A percentile compares a stretch with the other conserved stretches of the same genome.
These are phyloP conservation scores for Lotus japonicus DNA, from an alignment of 306 rosid genomes.

Conservation along the genomic window DNA sequence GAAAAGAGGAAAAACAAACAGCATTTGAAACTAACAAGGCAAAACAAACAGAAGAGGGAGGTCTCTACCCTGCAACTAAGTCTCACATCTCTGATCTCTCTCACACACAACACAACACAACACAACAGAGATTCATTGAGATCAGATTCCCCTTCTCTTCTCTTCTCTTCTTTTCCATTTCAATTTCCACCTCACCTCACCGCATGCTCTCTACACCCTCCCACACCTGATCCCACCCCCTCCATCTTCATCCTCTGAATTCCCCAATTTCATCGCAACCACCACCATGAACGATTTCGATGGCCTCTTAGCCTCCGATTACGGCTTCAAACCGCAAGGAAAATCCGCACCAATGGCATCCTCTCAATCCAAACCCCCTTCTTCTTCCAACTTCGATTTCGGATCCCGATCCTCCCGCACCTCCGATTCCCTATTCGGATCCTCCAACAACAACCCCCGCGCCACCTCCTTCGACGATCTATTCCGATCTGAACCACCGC, in stretches of 20 bases:
- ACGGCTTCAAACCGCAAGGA: constrained; percentile 71
- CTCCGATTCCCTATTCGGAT: constrained; percentile 48
- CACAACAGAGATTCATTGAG: too few species aligned
- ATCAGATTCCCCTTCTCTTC: too few species aligned
- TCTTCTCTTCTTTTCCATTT: too few species aligned
- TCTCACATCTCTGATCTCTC: neutral
- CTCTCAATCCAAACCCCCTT: constrained; percentile 37
- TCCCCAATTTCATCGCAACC: neutral
- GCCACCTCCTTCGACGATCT: constrained; percentile 38
- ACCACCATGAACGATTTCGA: constrained; percentile 83
- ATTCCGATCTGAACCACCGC: constrained; percentile 45
- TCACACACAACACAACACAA: too few species aligned
- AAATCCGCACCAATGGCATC: constrained; percentile 90
- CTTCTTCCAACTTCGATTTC: constrained; percentile 46
- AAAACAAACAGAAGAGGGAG: neutral
- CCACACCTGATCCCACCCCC: constrained; percentile 16
- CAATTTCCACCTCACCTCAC: neutral
- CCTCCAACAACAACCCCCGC: constrained; percentile 35
- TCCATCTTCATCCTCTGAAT: neutral
- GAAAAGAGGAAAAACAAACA: neutral
- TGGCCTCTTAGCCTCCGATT: constrained; percentile 70
- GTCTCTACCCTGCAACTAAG: neutral
- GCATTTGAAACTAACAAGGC: neutral
- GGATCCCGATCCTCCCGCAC: constrained; percentile 59
- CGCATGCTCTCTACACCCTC: constrained; percentile 22